A percentile compares a stretch with the other conserved stretches of the same genome.
These are phyloP conservation scores for Sanghuangporus weigelae DNA, from an alignment of 1,284 basidiomycete genomes.

Conservation along the genomic window DNA sequence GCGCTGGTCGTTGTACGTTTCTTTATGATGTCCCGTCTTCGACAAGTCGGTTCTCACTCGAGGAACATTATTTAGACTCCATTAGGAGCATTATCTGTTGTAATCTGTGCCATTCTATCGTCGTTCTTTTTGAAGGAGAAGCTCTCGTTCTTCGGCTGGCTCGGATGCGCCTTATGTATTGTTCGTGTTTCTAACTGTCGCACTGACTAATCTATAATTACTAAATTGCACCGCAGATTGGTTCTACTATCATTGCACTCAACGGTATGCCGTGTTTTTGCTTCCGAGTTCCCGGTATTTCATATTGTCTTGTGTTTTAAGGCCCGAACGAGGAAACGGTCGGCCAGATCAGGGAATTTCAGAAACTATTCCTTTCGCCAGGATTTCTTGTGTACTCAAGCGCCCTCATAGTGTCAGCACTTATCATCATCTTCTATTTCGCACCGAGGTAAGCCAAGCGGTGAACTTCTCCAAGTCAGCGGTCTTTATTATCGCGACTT, in stretches of 20 bases:
- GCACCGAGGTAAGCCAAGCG: conserved; percentile 31
- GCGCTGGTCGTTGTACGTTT: conserved; percentile 41
- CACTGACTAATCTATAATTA: background rate
- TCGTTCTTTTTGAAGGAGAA: conserved; percentile 62
- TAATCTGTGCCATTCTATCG: conserved; percentile 68
- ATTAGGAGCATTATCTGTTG: conserved; percentile 64
- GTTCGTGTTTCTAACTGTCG: conserved; percentile 25
- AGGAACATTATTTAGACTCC: conserved; percentile 38
- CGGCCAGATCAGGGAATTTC: conserved; percentile 54
- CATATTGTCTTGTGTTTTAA: background rate
- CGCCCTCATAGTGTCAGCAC: conserved; percentile 31
- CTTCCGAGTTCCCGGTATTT: background rate
- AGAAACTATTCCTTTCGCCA: conserved; percentile 53
- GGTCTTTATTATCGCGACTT: background rate
- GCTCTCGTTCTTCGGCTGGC: conserved; percentile 54
- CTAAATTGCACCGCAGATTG: conserved; percentile 6
- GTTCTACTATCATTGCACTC: conserved; percentile 39
- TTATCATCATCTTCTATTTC: conserved; percentile 39
- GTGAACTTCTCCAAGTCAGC: background rate
- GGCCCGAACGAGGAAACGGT: conserved; percentile 50
- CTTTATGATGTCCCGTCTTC: background rate
- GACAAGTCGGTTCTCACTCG: conserved; percentile 15
- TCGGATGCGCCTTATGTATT: conserved; percentile 55
- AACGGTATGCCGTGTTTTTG: conserved; percentile 36
- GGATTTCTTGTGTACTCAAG: conserved; percentile 59